Percentiles rank a stretch among this genome's conserved stretches.
phyloP scores from a whole-genome alignment of 139 green algal species.

The Protoeuglena noctilucae region DNA sequence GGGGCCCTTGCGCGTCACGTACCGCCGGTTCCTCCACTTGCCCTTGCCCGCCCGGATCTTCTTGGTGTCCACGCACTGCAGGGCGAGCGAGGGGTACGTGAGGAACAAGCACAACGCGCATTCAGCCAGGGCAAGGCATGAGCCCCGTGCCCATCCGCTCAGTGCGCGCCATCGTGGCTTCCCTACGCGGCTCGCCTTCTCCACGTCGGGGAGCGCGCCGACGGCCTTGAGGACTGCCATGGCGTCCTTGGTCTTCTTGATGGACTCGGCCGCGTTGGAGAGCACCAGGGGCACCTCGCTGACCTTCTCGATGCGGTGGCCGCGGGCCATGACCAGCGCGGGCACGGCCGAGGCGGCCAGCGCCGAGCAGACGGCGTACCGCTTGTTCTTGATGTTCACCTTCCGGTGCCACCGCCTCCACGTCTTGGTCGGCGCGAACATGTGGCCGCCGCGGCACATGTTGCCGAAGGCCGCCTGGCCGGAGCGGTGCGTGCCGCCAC shows the following conservation, averaged over 20 bases:
- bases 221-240: conserved; percentile 69
- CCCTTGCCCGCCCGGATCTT: conserved; percentile 79
- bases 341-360: conserved; percentile 88
- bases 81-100: no score
- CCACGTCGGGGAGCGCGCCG: conserved; percentile 66
- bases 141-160: no score
- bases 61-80: conserved; percentile 54
- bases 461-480: conserved; percentile 98
- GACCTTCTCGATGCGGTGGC: conserved; percentile 81
- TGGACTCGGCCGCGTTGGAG: conserved; percentile 53
- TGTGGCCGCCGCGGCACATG: conserved; percentile 96
- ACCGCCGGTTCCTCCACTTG: conserved; percentile 96
- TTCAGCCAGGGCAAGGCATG: no score
- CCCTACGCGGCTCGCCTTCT: no score
- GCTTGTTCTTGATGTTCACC: conserved; percentile 95
- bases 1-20: conserved; percentile 79
- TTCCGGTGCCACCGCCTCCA: conserved; percentile 97
- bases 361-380: conserved; percentile 84
- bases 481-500: conserved; percentile 76
- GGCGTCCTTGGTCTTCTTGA: conserved; percentile 85
- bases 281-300: conserved; percentile 93
- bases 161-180: no score
- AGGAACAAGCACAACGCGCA: no score
- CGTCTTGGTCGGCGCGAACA: conserved; percentile 95
- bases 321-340: conserved; percentile 85